Base-by-base conservation (phyloP, 2,329 filamentous ascomycete species). In the Talaromyces piceae region DNA sequence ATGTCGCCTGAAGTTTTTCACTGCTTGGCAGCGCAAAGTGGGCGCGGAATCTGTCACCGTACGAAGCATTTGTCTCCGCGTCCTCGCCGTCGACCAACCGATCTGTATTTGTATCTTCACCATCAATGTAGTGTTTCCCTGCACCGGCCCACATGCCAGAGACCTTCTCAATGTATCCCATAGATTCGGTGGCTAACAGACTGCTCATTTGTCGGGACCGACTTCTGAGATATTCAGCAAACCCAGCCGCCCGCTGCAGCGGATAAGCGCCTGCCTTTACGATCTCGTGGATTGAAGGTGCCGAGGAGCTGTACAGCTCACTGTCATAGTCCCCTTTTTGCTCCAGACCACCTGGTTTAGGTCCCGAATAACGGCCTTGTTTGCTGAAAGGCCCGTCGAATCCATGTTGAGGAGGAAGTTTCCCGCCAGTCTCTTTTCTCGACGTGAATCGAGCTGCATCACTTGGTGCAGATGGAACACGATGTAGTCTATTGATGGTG, bases 101-200 rank as follows among this genome's bases (percentile, higher is more conserved):
- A 61, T 85, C 86, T 1, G 85, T 80, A 6, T 80, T 73, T 8
- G 84, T 76, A 12, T 78, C 73, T 63, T 88, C 82, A 20, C 79
- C 80, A 18, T 89, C 86, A 46, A 86, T 83, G 61, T 97, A 98
- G 68, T 97, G 91, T 61, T 86, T 90, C 60, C 86, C 84, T 11
- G 88, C 88, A 28, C 93, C 93, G 58, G 90, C 88, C 83, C 93
- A 93, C 87, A 97, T 97, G 31, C 90, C 91, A 0, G 91, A 95
- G 0, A 97, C 91, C 67, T 96, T 97, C 63, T 94, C 91, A 27
- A 95, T 86, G 64, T 97, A 97, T 1, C 89, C 90, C 84, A 95
- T 95, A 0, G 91, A 94, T 66, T 96, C 91, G 0, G 86, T 88
- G 5, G 91, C 88, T 43, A 97, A 72, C 7, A 95, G 72, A 25